Base-by-base conservation (phyloP, 257 asterid species). In the Nicotiana benthamiana region DNA sequence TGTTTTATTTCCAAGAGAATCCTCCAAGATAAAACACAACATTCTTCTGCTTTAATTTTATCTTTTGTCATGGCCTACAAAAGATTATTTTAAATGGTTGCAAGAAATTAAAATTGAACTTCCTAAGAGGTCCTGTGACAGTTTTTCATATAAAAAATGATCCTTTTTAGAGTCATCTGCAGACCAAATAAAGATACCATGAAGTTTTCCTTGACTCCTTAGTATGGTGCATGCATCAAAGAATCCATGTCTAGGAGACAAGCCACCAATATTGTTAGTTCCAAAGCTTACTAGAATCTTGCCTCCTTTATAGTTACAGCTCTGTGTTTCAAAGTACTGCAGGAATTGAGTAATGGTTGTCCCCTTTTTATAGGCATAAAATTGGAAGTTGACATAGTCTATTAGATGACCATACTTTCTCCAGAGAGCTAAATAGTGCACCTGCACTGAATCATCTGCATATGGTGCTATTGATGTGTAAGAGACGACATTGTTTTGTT, bases 181-280 rank as follows among this genome's bases (percentile, higher is more conserved):
- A 53, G 94, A 90, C 97, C 97, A 91, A 77, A 93, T 86, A 81
- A 93, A 93, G 84, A 91, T 93, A 72, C 97, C 97, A 18, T 87
- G 86, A 85, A 93, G 97, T 43, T 93, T 91, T 68, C 92, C 92
- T 64, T 85, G 83, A 28, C 82, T 75, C 59, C 84, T 85, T 78
- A 93, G 87, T 51, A 43, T 79, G 75, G 80, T 82, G 76, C 93
- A 91, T 75, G 97, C 97, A 51, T 84, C 81, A 26, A 90, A 91
- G 83, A 91, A 93, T 63, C 96, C 97, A 9, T 93, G 79, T 61
- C 79, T 17, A 2, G 93, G 97, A 13, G 90, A 80, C 62, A 93
- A 76, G 18, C 97, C 94, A 1, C 96, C 94, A 61, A 91, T 89
- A 36, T 85, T 89, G 48, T 93, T 94, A 2, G 94, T 91, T 64